These are phyloP conservation scores for Stephanocyclus meneghinianus DNA, from an alignment of 352 stramenopile species.

Conservation along the genomic window DNA sequence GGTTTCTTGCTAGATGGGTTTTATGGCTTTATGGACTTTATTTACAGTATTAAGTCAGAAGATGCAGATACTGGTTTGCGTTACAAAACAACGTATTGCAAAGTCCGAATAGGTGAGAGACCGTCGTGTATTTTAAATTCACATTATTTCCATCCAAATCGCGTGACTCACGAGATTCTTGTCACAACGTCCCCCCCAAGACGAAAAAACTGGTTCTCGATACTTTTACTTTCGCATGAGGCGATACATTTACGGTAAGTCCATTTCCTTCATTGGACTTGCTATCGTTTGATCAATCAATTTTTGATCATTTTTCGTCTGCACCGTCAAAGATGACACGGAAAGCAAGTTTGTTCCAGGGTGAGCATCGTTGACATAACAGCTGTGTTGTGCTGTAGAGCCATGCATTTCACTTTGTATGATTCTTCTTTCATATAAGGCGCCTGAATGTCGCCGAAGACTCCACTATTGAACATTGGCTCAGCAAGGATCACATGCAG, in stretches of 20 bases:
- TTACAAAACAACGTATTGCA: constrained; percentile 33
- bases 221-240: constrained; percentile 54
- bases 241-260: constrained; percentile 45
- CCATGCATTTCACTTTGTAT: neutral
- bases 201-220: constrained; percentile 24
- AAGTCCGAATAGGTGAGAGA: constrained; percentile 18
- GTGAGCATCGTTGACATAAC: neutral
- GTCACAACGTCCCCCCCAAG: too few relatives aligned
- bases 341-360: constrained; percentile 28
- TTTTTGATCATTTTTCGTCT: neutral
- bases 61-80: constrained; percentile 1
- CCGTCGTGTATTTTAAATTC: neutral
- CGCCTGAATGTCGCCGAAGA: constrained; percentile 24
- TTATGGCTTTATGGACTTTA: constrained; percentile 15
- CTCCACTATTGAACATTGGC: constrained; percentile 36
- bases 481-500: constrained; percentile 8
- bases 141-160: neutral
- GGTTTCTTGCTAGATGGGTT: constrained; percentile 5
- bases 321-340: constrained; percentile 1
- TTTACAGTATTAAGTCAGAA: constrained; percentile 31
- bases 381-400: neutral
- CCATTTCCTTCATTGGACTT: neutral
- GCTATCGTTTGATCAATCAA: neutral
- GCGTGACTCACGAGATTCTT: neutral
- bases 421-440: neutral